A percentile compares a stretch with the other conserved stretches of the same genome.
phyloP scores from a whole-genome alignment of 164 flowering plant genomes.

The Platanus orientalis region DNA sequence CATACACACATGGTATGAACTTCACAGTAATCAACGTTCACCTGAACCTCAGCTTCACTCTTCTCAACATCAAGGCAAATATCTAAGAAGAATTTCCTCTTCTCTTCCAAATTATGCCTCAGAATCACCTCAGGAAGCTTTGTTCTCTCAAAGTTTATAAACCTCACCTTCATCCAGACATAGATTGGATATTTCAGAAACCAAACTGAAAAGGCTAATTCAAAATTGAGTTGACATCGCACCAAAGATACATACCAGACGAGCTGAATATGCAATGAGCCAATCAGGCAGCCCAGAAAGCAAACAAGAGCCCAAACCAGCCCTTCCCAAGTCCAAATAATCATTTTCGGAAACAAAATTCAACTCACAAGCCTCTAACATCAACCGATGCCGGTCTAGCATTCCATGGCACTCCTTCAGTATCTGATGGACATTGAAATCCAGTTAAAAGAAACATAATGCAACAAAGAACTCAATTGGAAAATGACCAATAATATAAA shows the following conservation, averaged over 20 bases:
- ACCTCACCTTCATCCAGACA: conserved; percentile 65
- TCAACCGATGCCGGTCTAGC: conserved; percentile 70
- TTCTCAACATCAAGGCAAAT: conserved; percentile 72
- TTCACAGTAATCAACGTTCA: conserved; percentile 13
- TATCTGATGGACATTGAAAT: conserved; percentile 44
- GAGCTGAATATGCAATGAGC: conserved; percentile 94
- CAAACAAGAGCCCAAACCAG: conserved; percentile 92
- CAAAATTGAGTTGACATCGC: conserved; percentile 1
- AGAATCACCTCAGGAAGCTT: conserved; percentile 89
- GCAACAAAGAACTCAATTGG: conserved; percentile 3
- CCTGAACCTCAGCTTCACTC: conserved; percentile 98
- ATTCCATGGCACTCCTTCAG: conserved; percentile 88
- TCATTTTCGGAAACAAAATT: conserved; percentile 85
- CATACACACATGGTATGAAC: not conserved
- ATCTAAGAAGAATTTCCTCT: conserved; percentile 76
- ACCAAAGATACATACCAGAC: conserved; percentile 48
- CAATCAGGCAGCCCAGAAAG: conserved; percentile 95
- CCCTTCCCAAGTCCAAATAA: conserved; percentile 77
- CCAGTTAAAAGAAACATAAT: conserved; percentile 3
- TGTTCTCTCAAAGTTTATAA: conserved; percentile 86
- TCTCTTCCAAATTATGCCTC: conserved; percentile 87
- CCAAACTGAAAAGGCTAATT: conserved; percentile 1
- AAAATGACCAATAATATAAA: not conserved
- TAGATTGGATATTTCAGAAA: conserved; percentile 9
- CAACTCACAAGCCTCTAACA: conserved; percentile 86